Conservation (phyloP, 2,329 filamentous ascomycete species). For the Fusarium tricinctum region DNA sequence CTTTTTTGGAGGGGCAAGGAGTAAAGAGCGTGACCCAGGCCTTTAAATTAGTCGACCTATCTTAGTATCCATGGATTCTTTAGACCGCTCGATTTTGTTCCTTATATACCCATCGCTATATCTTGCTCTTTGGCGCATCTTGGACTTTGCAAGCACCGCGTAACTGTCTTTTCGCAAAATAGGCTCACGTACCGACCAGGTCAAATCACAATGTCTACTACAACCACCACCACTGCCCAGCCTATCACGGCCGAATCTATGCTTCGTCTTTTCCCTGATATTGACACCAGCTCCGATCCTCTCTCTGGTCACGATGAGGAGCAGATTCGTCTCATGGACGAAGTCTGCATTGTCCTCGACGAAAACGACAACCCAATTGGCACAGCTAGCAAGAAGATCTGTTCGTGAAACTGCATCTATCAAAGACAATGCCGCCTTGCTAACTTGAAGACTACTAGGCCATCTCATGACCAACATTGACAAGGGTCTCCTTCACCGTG, state of each 20-base stretch:
- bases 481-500: slow-evolving; percentile 93
- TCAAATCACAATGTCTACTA: slow-evolving; percentile 52
- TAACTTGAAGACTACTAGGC: slow-evolving; percentile 66
- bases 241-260: slow-evolving; percentile 89
- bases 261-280: slow-evolving; percentile 88
- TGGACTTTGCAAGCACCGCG: slow-evolving; percentile 3
- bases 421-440: slow-evolving; percentile 11
- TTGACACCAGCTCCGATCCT: slow-evolving; percentile 77
- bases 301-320: slow-evolving; percentile 95
- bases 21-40: slow-evolving; percentile 35
- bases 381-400: slow-evolving; percentile 97
- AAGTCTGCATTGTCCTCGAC: slow-evolving; percentile 97
- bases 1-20: slow-evolving; percentile 47
- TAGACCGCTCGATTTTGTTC: slow-evolving; percentile 39
- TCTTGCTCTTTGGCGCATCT: slow-evolving; percentile 17
- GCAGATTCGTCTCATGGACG: slow-evolving; percentile 98
- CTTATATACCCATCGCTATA: slow-evolving; percentile 13
- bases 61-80: not conserved
- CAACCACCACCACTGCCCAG: slow-evolving; percentile 63
- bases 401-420: slow-evolving; percentile 66
- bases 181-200: not conserved
- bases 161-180: not conserved
- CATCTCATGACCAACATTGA: slow-evolving; percentile 99
- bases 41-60: slow-evolving; percentile 45
- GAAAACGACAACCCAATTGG: slow-evolving; percentile 93